Conservation (phyloP, 148 eudicot genomes). For the Dysphania ambrosioides region DNA sequence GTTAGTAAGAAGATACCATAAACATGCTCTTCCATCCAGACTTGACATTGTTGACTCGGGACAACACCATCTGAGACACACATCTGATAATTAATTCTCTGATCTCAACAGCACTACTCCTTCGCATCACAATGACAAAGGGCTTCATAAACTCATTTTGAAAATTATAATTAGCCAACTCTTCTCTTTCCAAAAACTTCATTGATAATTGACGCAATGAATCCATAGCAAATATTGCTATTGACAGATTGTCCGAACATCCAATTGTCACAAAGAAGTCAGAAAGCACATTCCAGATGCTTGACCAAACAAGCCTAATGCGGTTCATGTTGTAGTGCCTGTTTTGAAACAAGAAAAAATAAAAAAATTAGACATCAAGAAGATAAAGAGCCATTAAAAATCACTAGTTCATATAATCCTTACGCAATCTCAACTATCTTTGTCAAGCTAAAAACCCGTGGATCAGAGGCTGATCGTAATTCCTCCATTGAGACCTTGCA, state of each 20-base stretch:
- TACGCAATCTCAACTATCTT: conserved; percentile 99
- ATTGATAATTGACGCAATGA: conserved; percentile 91
- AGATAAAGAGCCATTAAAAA: not conserved
- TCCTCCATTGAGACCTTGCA: conserved; percentile 99
- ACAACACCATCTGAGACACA: conserved; percentile 95
- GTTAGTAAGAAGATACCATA: conserved; percentile 53
- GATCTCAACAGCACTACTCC: conserved; percentile 94
- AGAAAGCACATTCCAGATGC: conserved; percentile 92
- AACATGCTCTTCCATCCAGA: conserved; percentile 99
- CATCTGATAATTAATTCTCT: conserved; percentile 97
- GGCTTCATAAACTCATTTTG: conserved; percentile 99
- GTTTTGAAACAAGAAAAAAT: conserved; percentile 25
- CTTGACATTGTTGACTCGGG: conserved; percentile 89
- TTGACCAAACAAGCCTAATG: conserved; percentile 96
- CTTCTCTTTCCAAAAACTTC: conserved; percentile 98
- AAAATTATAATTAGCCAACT: conserved; percentile 93
- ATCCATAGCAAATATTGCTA: conserved; percentile 98
- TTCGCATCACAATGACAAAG: conserved; percentile 93
- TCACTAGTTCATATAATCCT: conserved; percentile 25
- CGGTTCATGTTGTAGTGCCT: conserved; percentile 99
- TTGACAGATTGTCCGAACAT: conserved; percentile 88
- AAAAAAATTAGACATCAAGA: not conserved
- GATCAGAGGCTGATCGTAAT: conserved; percentile 85
- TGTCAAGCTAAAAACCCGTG: conserved; percentile 96
- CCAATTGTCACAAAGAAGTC: conserved; percentile 97